Base-by-base conservation (phyloP, 345 rosid genomes). In the Nephelium lappaceum region DNA sequence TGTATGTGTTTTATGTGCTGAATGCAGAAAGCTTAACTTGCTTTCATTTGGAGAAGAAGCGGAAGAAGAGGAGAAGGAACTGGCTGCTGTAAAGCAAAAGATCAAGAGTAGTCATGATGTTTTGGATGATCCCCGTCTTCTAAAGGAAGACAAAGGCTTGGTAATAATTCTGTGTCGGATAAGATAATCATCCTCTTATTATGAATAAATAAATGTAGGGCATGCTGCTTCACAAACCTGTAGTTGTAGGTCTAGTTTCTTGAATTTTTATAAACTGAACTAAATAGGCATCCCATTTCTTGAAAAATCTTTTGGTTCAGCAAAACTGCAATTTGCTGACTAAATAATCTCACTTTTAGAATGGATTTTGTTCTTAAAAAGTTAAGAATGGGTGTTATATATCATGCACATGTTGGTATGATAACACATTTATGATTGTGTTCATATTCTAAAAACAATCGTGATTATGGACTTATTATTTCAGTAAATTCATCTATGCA, bases 31-130 rank as follows among this genome's bases (percentile, higher is more conserved):
- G 82, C 85, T 94, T 84, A 94, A 88, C 84, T 77, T 96, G 85
- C 98, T 96, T 60, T 96, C 99, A 23, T 94, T 94, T 64, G 99
- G 99, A 68, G 99, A 96, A 78, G 99, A 94, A 86, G 99, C 95
- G 73, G 99, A 94, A 85, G 98, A 94, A 83, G 98, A 94, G 80
- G 98, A 93, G 85, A 96, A 92, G 79, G 94, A 91, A 83, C 80
- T 96, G 68, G 93, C 88, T 62, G 81, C 85, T 58, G 86, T 85
- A 11, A 92, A 91, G 82, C 89, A 88, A 84, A 96, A 93, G 87
- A 96, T 93, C 49, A 94, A 85, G 91, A 96, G 98, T 84, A 94
- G 99, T 82, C 98, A 96, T 77, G 98, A 96, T 77, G 98, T 94
- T 74, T 83, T 96, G 84, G 89, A 93, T 76, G 98, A 96, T 87